Conservation (phyloP, 129 eudicot species). For the Escallonia herrerae region DNA sequence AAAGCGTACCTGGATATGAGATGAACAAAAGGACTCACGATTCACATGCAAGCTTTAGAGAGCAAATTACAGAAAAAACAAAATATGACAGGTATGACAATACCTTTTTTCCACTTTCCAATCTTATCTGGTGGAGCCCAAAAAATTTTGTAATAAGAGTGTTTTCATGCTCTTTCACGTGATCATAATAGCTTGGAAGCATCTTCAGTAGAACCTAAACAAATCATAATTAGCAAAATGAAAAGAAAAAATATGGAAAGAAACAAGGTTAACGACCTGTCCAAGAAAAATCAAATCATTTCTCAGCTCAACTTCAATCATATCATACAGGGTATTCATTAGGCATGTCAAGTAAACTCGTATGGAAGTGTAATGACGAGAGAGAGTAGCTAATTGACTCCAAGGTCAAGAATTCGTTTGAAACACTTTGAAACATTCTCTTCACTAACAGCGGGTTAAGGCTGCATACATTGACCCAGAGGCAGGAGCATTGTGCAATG, state of each 20-base stretch:
- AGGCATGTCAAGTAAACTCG: too few relatives aligned
- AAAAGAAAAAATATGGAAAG: not conserved
- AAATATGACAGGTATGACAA: not conserved
- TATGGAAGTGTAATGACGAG: too few relatives aligned
- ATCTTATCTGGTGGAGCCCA: slow-evolving; percentile 69
- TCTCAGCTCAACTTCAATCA: too few relatives aligned
- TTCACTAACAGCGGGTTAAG: too few relatives aligned
- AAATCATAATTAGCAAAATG: slow-evolving; percentile 6
- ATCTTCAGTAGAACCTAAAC: slow-evolving; percentile 76
- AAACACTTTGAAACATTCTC: too few relatives aligned
- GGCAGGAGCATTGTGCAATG: too few relatives aligned
- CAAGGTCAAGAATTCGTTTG: too few relatives aligned
- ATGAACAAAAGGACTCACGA: slow-evolving; percentile 4
- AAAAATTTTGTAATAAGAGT: slow-evolving; percentile 91
- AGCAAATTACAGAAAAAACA: slow-evolving; percentile 9
- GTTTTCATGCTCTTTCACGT: slow-evolving; percentile 71
- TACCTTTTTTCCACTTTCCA: slow-evolving; percentile 87
- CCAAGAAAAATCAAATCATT: too few relatives aligned
- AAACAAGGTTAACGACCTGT: not conserved
- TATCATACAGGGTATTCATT: too few relatives aligned
- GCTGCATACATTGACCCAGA: too few relatives aligned
- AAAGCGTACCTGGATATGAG: slow-evolving; percentile 66
- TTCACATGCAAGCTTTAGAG: not conserved
- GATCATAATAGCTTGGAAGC: slow-evolving; percentile 85
- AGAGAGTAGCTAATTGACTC: too few relatives aligned